Evolutionary conservation across 2,329 filamentous ascomycete genomes (phyloP).

Genomic region (Tolypocladium amazonense): DNA sequence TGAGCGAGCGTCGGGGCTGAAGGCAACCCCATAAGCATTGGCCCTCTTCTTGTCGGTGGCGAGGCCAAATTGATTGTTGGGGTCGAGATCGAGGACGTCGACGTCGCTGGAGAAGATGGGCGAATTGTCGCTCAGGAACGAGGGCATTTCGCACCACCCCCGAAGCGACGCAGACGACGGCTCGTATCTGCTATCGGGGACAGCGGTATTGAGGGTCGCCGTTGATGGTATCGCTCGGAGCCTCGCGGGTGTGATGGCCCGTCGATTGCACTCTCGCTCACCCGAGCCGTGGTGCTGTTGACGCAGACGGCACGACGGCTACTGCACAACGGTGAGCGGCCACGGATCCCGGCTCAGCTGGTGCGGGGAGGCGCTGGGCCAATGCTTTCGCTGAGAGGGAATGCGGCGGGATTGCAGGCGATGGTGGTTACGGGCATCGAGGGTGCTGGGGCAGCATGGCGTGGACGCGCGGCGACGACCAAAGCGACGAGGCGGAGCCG

Average conservation of each 20-base stretch:
- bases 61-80: slow-evolving; percentile 25
- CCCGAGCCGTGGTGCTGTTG: background rate
- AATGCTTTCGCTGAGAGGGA: background rate
- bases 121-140: slow-evolving; percentile 37
- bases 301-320: background rate
- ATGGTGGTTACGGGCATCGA: background rate
- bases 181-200: background rate
- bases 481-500: background rate
- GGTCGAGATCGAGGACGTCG: slow-evolving; percentile 34
- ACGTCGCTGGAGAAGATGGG: slow-evolving; percentile 29
- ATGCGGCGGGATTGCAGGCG: background rate
- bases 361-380: background rate
- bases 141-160: slow-evolving; percentile 35
- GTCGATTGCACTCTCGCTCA: background rate
- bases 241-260: background rate
- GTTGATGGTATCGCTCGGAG: background rate
- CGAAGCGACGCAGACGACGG: background rate
- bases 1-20: slow-evolving; percentile 28
- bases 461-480: background rate
- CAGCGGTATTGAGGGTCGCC: background rate
- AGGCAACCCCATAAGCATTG: slow-evolving; percentile 25
- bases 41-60: slow-evolving; percentile 20
- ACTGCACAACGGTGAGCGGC: background rate
- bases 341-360: background rate
- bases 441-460: slow-evolving; percentile 1